Base-by-base conservation (phyloP, 768 basidiomycete species). In the Termitomyces sp. region DNA sequence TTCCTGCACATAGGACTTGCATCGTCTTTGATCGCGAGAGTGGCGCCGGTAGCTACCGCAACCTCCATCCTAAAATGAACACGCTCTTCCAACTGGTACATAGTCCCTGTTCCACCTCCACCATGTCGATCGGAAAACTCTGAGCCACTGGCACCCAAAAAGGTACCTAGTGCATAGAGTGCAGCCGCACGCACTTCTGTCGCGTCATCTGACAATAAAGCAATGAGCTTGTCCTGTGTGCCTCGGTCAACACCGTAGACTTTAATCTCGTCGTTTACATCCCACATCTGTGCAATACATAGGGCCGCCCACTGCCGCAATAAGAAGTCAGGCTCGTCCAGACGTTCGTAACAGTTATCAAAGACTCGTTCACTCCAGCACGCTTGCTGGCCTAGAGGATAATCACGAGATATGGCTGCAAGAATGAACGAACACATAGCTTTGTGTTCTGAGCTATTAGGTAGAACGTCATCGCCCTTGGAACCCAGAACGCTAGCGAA, bases 391-490 rank as follows among this genome's bases (percentile, higher is more conserved):
- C 95, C 95, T 3, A 81, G 80, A n/a, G 82, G 80, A 68, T 88
- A 92, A 65, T 93, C 94, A n/a, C 96, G 86, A 42, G 90, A 87
- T 51, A 97, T 86, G 14, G 94, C 86, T 24, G 90, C 82, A 28
- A 98, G 85, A 64, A 98, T 94, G 75, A 98, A 98, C 1, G 94
- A 91, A 69, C 95, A 98, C 96, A 98, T 98, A 1, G 97, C 94
- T 63, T 92, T 91, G 71, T 98, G 94, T 69, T 98, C 97, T 5
- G 90, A 89, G 52, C 87, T 85, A 71, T 99, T 97, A 0, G 95
- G 94, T n/a, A 98, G 83, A 43, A 81, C 69, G 35, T 78, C 77
- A 55, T 90, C 89, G 40, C 90, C 86, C 58, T 79, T 79, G 28
- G 84, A 77, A 7, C 82, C 83, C 7, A 95, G 78, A 32, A 94